Evolutionary conservation across 768 basidiomycete species (phyloP), one percentile per base, ranked within the genome.

Genomic region (Lactarius pseudohatsudake): DNA sequence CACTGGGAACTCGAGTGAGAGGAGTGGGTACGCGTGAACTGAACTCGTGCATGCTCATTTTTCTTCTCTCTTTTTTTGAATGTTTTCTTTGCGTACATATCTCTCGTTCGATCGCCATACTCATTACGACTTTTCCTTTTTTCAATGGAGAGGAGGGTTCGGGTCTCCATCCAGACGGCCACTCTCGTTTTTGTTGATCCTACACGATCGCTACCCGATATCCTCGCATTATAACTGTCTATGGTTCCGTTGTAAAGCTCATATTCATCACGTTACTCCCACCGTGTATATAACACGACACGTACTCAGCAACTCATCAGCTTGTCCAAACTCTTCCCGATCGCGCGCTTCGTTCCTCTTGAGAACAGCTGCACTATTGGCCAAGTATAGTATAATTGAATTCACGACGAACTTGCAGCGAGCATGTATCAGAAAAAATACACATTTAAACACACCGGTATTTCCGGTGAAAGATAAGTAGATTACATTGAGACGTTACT

Each of bases 1-100:
- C 70, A 71, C 45, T 76, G 76, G 76, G 53, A 65, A 32, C 59
- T 72, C 13, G 61, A 59, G 26, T 8, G 30, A 0, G 60, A 50
- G 9, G 32, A 47, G 20, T 65, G 65, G 65, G 53, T 56, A 10
- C 57, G 58, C 26, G 30, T 59, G n/a, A 38, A 64, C 28, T 67
- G n/a, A 50, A 18, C 11, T 20, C 6, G 4, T 28, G 7, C 1
- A 20, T 28, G 15, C 26, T 9, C 18, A 11, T 8, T 45, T 34
- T 34, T 18, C 13, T 22, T 57, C 26, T 36, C n/a, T n/a, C n/a
- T 3, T 22, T 36, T 43, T 18, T 15, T 16, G 10, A 3, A 38
- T 40, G 20, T 28, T 57, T 38, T 38, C 16, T 32, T 16, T 32
- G 10, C 18, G 53, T 4, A 2, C 13, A 54, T 7, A 28, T 8